A percentile compares a stretch with the other conserved stretches of the same genome.
Conservation (phyloP, 1,139 yeast species). For the Zygoascus sp. region DNA sequence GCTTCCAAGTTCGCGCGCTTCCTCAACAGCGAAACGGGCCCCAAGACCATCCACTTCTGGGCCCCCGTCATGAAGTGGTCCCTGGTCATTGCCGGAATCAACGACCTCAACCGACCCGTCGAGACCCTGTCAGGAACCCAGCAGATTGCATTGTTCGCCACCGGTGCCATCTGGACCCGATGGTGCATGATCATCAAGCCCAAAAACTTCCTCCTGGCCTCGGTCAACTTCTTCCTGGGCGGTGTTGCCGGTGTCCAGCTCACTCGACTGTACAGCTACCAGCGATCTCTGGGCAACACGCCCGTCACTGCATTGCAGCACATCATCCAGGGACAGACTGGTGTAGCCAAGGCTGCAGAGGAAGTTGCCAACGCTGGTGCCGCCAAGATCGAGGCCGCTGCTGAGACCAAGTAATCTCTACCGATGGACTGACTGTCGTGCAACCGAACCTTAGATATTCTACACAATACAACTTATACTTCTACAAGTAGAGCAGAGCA, state of each 20-base stretch:
- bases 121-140: slow-evolving; percentile 90
- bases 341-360: not conserved
- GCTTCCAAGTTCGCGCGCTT: slow-evolving; percentile 54
- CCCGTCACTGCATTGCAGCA: slow-evolving; percentile 53
- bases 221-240: slow-evolving; percentile 91
- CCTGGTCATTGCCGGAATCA: slow-evolving; percentile 83
- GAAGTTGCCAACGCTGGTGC: not conserved
- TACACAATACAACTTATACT: no score
- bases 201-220: slow-evolving; percentile 78
- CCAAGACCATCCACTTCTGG: slow-evolving; percentile 95
- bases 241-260: slow-evolving; percentile 86
- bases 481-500: no score
- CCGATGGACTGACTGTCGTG: no score
- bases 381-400: not conserved
- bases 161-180: slow-evolving; percentile 96
- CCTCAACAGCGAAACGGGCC: slow-evolving; percentile 86
- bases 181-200: slow-evolving; percentile 96
- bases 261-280: slow-evolving; percentile 59
- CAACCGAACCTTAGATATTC: no score
- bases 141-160: slow-evolving; percentile 81
- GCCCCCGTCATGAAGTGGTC: slow-evolving; percentile 71
- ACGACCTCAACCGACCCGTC: slow-evolving; percentile 83
- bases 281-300: slow-evolving; percentile 50
- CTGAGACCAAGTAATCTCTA: no score
- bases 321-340: no score